Evolutionary conservation across 805 yeast species (phyloP).

Genomic region (Starmerella geochares): DNA sequence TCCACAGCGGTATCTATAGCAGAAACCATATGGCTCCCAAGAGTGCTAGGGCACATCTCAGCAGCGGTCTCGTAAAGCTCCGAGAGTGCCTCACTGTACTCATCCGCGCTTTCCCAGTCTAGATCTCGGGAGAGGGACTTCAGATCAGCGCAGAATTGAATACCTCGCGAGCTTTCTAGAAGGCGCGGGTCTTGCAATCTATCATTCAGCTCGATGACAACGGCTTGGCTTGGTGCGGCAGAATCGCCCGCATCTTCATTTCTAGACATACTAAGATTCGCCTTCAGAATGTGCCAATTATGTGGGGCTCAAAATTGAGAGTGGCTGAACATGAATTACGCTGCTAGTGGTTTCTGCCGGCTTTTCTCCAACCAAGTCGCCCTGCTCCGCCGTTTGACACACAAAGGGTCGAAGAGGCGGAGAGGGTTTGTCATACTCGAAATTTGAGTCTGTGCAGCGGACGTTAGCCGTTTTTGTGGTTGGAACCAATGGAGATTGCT

Average conservation of each 20-base stretch:
- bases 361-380: background rate
- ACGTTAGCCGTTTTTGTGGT: background rate
- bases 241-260: too few species aligned
- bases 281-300: too few species aligned
- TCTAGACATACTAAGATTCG: too few species aligned
- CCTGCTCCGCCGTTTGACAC: too few species aligned
- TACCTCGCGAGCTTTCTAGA: background rate
- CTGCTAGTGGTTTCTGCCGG: too few species aligned
- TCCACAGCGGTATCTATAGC: background rate
- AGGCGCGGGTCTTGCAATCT: background rate
- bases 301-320: too few species aligned
- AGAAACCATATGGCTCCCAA: background rate
- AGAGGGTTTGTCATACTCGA: constrained; percentile 3
- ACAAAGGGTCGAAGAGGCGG: too few species aligned
- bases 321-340: too few species aligned
- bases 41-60: background rate
- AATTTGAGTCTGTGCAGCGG: background rate
- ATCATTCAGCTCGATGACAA: background rate
- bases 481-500: constrained; percentile 46
- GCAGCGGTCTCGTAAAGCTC: background rate
- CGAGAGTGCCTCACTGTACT: background rate
- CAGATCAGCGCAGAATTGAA: background rate
- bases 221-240: too few species aligned
- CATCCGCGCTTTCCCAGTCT: background rate
- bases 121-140: background rate